phyloP scores from a whole-genome alignment of 108 stramenopile species.

The Stephanodiscus minutulus region DNA sequence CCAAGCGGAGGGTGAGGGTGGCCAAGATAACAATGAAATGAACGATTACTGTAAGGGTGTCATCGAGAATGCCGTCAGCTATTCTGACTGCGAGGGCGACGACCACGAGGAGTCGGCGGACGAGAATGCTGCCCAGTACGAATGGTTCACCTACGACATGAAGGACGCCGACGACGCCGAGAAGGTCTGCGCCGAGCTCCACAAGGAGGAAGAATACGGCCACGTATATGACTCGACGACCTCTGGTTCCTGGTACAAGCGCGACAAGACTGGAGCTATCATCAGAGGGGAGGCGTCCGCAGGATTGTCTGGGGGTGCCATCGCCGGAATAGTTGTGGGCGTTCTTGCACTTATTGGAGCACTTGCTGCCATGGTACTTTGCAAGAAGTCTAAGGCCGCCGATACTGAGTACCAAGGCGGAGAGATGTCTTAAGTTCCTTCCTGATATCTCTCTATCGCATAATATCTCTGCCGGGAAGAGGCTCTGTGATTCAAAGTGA shows the following conservation, averaged over 20 bases:
- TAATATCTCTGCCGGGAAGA: neutral
- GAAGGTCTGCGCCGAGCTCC: constrained; percentile 17
- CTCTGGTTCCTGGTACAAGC: constrained; percentile 33
- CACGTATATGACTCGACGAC: constrained; percentile 14
- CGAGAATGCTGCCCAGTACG: constrained; percentile 9
- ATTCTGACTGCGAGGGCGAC: constrained; percentile 11
- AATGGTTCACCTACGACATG: constrained; percentile 30
- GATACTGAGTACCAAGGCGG: constrained; percentile 34
- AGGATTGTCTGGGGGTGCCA: constrained; percentile 20
- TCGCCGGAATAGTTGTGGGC: constrained; percentile 21
- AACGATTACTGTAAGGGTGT: constrained; percentile 24
- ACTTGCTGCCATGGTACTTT: neutral
- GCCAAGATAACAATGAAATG: constrained; percentile 8
- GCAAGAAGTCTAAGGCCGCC: constrained; percentile 16
- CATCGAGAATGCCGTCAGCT: constrained; percentile 15
- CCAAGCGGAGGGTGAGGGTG: constrained; percentile 8
- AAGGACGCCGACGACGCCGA: constrained; percentile 11
- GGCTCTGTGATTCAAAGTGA: neutral
- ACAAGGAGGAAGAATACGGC: constrained; percentile 22
- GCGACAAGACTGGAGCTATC: constrained; percentile 25
- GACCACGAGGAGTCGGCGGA: constrained; percentile 4
- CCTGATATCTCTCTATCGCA: neutral
- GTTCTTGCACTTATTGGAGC: constrained; percentile 7
- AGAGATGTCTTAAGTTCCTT: constrained; percentile 20
- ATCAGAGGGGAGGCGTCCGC: neutral